Evolutionary conservation across 2,329 filamentous ascomycete species (phyloP).

Genomic region (Fusarium luffae): DNA sequence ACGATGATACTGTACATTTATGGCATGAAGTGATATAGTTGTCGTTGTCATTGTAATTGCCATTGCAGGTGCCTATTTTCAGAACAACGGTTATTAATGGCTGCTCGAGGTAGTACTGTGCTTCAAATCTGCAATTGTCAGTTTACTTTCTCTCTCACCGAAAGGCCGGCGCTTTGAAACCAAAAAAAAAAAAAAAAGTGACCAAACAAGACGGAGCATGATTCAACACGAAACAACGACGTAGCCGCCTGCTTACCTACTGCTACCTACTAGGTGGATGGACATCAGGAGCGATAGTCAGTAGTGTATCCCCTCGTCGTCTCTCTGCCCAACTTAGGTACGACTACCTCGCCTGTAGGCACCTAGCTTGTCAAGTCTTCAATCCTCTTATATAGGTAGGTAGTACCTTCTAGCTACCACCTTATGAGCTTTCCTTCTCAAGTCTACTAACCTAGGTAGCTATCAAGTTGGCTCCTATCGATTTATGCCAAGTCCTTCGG

Average conservation of each 20-base stretch:
- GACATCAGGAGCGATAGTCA: no score
- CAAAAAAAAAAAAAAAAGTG: conserved; percentile 10
- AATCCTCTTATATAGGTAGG: no score
- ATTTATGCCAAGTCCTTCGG: neutral
- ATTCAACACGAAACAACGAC: neutral
- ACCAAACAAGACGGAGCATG: neutral
- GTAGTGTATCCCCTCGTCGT: no score
- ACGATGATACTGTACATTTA: conserved; percentile 5
- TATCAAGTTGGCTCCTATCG: no score
- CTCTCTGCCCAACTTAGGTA: no score
- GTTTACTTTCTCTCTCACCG: neutral
- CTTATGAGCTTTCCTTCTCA: no score
- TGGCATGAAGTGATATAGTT: conserved; percentile 10
- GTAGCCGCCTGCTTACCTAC: neutral
- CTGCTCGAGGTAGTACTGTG: neutral
- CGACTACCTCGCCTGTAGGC: no score
- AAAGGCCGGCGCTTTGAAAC: neutral
- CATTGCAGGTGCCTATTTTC: neutral
- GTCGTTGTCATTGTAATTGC: neutral
- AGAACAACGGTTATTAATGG: neutral
- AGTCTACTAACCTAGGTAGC: no score
- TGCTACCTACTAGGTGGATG: no score
- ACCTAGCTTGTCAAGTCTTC: no score
- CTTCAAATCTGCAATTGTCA: neutral
- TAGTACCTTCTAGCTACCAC: no score